A percentile compares a stretch with the other conserved stretches of the same genome.
Evolutionary conservation across 1,284 basidiomycete genomes (phyloP).

Genomic region (Puccinia polysora): DNA sequence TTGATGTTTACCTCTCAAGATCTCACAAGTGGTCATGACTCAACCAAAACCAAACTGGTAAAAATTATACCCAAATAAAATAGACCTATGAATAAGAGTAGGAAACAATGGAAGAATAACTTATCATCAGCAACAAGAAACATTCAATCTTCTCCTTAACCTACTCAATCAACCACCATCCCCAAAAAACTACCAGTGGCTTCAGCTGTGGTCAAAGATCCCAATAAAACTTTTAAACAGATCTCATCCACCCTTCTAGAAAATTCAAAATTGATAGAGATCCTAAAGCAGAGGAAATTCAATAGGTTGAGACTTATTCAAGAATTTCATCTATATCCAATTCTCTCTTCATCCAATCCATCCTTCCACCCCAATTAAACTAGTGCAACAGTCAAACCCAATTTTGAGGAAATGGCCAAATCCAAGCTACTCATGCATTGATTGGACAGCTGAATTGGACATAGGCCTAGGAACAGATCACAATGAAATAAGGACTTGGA

Average conservation of each 20-base stretch:
- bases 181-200: background rate
- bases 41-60: background rate
- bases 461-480: slow-evolving; percentile 1
- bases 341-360: slow-evolving; percentile 4
- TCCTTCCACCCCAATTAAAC: background rate
- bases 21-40: background rate
- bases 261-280: slow-evolving; percentile 28
- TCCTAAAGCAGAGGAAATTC: slow-evolving; percentile 36
- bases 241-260: background rate
- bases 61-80: too few species aligned
- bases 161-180: background rate
- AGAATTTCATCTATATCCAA: slow-evolving; percentile 31
- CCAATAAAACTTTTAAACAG: background rate
- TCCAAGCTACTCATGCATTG: slow-evolving; percentile 12
- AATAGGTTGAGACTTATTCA: slow-evolving; percentile 23
- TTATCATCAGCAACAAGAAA: background rate
- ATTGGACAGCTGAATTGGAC: slow-evolving; percentile 21
- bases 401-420: slow-evolving; percentile 14
- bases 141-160: background rate
- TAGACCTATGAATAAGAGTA: background rate
- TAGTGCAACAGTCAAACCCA: background rate
- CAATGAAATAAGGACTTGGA: background rate
- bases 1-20: background rate
- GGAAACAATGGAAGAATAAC: slow-evolving; percentile 26
- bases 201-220: background rate